Percentiles rank a stretch among this genome's conserved stretches.
Evolutionary conservation across 768 basidiomycete species (phyloP).

Genomic region (Obba rivulosa): DNA sequence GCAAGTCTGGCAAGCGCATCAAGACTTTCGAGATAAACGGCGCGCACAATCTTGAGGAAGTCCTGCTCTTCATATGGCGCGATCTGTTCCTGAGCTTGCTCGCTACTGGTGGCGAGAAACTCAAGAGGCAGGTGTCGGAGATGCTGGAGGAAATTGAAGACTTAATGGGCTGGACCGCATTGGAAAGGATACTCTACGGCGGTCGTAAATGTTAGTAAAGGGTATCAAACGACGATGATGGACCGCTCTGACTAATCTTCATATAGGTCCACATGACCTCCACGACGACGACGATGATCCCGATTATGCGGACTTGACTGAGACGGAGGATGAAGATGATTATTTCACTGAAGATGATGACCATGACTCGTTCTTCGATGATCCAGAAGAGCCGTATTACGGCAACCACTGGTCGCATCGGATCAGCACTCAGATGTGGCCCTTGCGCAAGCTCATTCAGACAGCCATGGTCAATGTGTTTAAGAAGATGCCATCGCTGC

Average conservation of each 20-base stretch:
- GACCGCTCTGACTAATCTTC: neutral
- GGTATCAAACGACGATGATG: neutral
- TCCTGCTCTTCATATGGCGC: conserved; percentile 63
- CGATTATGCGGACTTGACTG: conserved; percentile 23
- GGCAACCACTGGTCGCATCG: conserved; percentile 48
- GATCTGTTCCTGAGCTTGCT: conserved; percentile 59
- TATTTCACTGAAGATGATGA: conserved; percentile 11
- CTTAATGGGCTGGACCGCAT: conserved; percentile 42
- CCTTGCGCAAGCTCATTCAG: conserved; percentile 41
- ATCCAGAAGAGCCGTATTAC: conserved; percentile 27
- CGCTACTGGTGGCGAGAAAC: conserved; percentile 27
- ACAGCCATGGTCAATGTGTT: conserved; percentile 43
- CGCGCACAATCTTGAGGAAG: conserved; percentile 38
- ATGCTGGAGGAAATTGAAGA: conserved; percentile 59
- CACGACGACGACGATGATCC: conserved; percentile 28
- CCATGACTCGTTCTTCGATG: conserved; percentile 7
- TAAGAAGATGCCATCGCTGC: conserved; percentile 40
- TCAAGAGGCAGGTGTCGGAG: conserved; percentile 33
- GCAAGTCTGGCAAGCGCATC: conserved; percentile 37
- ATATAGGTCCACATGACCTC: conserved; percentile 10
- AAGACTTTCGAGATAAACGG: conserved; percentile 47
- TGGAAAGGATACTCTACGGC: conserved; percentile 52
- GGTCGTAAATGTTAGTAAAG: conserved; percentile 36
- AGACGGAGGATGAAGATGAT: conserved; percentile 26
- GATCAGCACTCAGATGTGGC: conserved; percentile 34